These are phyloP conservation scores for Globisporangium nagaii DNA, from an alignment of 352 stramenopile genomes.

Conservation along the genomic window DNA sequence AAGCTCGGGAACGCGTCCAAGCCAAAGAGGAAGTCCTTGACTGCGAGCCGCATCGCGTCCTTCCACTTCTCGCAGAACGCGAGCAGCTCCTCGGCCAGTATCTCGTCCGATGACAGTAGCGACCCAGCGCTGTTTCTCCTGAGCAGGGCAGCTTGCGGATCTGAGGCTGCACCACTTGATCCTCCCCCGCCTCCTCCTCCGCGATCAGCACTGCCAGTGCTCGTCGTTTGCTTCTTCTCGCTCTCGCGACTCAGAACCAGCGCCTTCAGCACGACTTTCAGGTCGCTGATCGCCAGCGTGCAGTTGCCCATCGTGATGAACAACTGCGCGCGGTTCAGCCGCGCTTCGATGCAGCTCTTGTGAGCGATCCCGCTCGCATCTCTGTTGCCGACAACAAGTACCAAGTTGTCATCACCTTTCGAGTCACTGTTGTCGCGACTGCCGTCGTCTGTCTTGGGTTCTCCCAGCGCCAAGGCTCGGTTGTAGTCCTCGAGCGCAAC, in stretches of 20 bases:
- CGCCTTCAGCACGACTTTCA: constrained; percentile 16
- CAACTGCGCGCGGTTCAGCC: constrained; percentile 50
- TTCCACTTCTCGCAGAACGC: constrained; percentile 46
- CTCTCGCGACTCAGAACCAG: not conserved
- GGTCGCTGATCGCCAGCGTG: constrained; percentile 28
- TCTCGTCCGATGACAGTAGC: constrained; percentile 18
- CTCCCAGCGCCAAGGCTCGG: constrained; percentile 22
- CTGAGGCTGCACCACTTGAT: constrained; percentile 1
- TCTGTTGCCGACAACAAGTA: not conserved
- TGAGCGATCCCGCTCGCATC: not conserved
- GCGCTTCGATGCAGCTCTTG: constrained; percentile 24
- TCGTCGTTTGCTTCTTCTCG: not conserved
- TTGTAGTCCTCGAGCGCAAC: constrained; percentile 56
- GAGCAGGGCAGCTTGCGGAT: too few relatives aligned
- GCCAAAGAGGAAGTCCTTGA: constrained; percentile 51
- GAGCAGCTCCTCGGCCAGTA: constrained; percentile 22
- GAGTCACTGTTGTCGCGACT: not conserved
- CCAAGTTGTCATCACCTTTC: not conserved
- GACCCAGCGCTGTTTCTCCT: too few relatives aligned
- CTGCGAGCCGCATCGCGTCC: constrained; percentile 32
- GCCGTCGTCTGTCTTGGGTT: too few relatives aligned
- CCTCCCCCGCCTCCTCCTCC: not conserved
- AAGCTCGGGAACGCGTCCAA: constrained; percentile 38
- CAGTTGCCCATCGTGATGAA: constrained; percentile 49
- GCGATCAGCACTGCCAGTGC: not conserved